phyloP scores from a whole-genome alignment of 345 rosid genomes.

The Rubroshorea leprosula region DNA sequence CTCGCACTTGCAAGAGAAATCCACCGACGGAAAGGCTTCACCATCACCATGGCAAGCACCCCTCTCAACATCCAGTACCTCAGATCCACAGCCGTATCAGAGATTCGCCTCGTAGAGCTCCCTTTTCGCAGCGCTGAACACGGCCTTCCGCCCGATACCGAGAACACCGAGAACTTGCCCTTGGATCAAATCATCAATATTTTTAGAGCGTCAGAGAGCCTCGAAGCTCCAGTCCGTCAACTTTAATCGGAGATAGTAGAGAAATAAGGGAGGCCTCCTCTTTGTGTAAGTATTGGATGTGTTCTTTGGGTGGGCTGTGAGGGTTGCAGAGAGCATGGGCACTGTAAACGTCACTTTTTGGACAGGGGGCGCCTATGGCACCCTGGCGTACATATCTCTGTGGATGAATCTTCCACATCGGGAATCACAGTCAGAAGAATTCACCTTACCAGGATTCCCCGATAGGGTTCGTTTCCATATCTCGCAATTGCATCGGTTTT shows the following conservation, averaged over 20 bases:
- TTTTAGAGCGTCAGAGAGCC: constrained; percentile 12
- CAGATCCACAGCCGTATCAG: constrained; percentile 17
- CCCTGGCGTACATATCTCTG: constrained; percentile 29
- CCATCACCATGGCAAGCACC: too few species aligned
- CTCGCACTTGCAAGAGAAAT: too few species aligned
- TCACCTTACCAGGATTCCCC: constrained; percentile 38
- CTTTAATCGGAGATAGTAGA: constrained; percentile 19
- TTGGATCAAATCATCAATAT: constrained; percentile 16
- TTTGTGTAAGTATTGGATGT: constrained; percentile 37
- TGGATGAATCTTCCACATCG: constrained; percentile 49
- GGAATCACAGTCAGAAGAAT: constrained; percentile 22
- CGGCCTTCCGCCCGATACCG: constrained; percentile 33
- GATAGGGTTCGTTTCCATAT: constrained; percentile 32
- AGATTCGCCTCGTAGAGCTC: constrained; percentile 29
- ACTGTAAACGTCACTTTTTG: constrained; percentile 20
- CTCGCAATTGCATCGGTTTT: constrained; percentile 27
- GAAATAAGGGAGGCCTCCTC: constrained; percentile 26
- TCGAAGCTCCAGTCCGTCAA: constrained; percentile 20
- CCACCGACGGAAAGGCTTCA: too few species aligned
- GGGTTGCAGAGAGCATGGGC: constrained; percentile 27
- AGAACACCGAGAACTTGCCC: constrained; percentile 40
- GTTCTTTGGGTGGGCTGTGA: constrained; percentile 39
- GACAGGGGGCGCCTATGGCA: constrained; percentile 40
- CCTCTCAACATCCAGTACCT: too few species aligned
- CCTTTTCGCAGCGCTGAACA: constrained; percentile 29